Conservation (phyloP, 805 yeast genomes). For the Yarrowia deformans region DNA sequence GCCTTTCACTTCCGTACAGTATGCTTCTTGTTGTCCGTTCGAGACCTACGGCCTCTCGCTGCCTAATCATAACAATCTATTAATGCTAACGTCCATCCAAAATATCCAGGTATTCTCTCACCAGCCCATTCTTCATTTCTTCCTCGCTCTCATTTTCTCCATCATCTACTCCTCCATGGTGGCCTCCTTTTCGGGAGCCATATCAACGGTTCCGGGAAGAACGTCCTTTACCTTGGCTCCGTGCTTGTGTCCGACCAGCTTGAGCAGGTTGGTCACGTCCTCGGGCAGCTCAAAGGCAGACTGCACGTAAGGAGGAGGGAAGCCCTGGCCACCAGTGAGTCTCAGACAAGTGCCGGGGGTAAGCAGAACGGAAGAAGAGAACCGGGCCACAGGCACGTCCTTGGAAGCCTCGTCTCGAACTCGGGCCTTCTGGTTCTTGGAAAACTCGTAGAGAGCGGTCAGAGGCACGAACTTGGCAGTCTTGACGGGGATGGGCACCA, state of each 20-base stretch:
- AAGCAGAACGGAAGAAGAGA: constrained; percentile 75
- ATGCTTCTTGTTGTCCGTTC: too few species aligned
- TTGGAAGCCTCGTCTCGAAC: constrained; percentile 56
- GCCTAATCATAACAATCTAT: constrained; percentile 14
- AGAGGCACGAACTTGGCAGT: constrained; percentile 77
- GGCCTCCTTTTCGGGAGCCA: constrained; percentile 19
- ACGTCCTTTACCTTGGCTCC: constrained; percentile 50
- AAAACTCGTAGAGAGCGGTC: constrained; percentile 65
- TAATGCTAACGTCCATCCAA: constrained; percentile 20
- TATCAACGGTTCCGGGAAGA: constrained; percentile 42
- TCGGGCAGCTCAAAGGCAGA: constrained; percentile 71
- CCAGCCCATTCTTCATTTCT: too few species aligned
- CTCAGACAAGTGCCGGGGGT: constrained; percentile 69
- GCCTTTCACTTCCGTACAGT: too few species aligned
- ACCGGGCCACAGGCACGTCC: constrained; percentile 72
- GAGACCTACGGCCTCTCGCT: too few species aligned
- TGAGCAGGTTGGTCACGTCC: constrained; percentile 48
- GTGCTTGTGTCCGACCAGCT: constrained; percentile 46
- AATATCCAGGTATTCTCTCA: neutral
- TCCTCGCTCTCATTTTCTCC: neutral
- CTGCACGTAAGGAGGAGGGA: constrained; percentile 87
- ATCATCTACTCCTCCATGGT: constrained; percentile 7
- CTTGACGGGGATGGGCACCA: constrained; percentile 75
- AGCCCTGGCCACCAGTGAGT: constrained; percentile 79
- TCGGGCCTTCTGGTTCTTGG: constrained; percentile 59